Evolutionary conservation across 441 rosid genomes (phyloP).

Genomic region (Lepidium campestre): DNA sequence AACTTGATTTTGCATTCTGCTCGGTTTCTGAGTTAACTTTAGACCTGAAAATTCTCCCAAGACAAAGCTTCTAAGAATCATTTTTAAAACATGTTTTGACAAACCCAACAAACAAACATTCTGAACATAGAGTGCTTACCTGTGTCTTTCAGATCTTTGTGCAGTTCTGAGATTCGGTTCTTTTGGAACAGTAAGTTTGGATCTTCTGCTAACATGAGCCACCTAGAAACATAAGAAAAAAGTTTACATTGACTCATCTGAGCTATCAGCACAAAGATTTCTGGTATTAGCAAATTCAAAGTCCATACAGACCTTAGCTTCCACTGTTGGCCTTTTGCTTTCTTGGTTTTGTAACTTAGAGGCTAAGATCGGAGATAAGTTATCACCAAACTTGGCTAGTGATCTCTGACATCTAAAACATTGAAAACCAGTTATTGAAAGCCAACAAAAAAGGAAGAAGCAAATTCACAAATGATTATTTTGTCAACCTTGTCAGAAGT

Average conservation of each 20-base stretch:
- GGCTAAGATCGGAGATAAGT: slow-evolving; percentile 16
- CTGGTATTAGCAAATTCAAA: background rate
- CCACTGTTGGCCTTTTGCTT: slow-evolving; percentile 54
- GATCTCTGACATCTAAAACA: slow-evolving; percentile 36
- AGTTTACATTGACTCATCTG: background rate
- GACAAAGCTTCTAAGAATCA: background rate
- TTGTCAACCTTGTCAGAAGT: slow-evolving; percentile 37
- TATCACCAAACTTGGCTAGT: slow-evolving; percentile 24
- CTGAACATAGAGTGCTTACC: slow-evolving; percentile 27
- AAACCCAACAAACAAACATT: background rate
- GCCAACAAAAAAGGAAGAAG: background rate
- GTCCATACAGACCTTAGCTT: slow-evolving; percentile 32
- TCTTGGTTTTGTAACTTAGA: slow-evolving; percentile 35
- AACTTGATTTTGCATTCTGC: slow-evolving; percentile 30
- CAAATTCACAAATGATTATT: background rate
- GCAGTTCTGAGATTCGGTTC: slow-evolving; percentile 79
- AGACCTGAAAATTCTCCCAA: slow-evolving; percentile 40
- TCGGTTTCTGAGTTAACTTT: slow-evolving; percentile 30
- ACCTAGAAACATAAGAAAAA: slow-evolving; percentile 31
- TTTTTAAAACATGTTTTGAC: background rate
- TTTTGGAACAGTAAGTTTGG: slow-evolving; percentile 68
- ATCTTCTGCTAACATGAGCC: slow-evolving; percentile 32
- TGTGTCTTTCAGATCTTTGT: slow-evolving; percentile 56
- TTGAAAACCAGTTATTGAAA: background rate
- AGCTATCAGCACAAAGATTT: background rate